Base-by-base conservation (phyloP, 352 stramenopile species). In the Saprolegnia diclina region DNA sequence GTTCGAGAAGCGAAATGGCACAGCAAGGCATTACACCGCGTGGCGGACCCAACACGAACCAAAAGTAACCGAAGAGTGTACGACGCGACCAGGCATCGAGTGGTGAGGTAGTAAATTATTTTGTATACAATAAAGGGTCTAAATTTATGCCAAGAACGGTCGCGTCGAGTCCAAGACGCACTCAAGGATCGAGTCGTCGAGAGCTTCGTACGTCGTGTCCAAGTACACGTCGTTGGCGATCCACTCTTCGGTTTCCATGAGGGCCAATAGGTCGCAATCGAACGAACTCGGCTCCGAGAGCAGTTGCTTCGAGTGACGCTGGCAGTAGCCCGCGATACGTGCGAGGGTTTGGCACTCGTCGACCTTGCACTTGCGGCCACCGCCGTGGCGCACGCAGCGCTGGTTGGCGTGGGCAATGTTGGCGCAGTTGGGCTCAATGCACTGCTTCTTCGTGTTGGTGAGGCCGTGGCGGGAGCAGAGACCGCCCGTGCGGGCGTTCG, bases 331-430 rank as follows among this genome's bases (percentile, higher is more conserved):
- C 45, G 42, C 63, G n/a, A 69, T 69, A 19, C 63, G 63, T 7
- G 63, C 63, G 26, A 61, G 53, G 16, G 63, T 69, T 13, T 69
- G 53, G 53, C 63, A 69, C 6, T 29, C 63, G 21, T 69, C 63
- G 21, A 69, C 63, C 29, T 61, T 69, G 53, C 63, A 69, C 48
- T 52, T 59, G 32, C 63, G 63, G 38, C 63, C 63, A 29, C 63
- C 63, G 21, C 63, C 63, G 37, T 69, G 63, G 37, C 63, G 63
- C 0, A 69, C 63, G 61, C 63, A 69, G 37, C 63, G 63, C 38
- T 69, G 63, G 14, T 52, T 24, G 32, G 63, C 63, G 21, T 69
- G 63, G 35, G 63, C 63, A 35, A 69, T 52, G 44, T 69, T 69
- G 63, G 38, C 54, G 53, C 63, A 69, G 21, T 38, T 45, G 0